A percentile compares a stretch with the other conserved stretches of the same genome.
phyloP scores from a whole-genome alignment of 75 land plant species.

The Gnetum montanum region DNA sequence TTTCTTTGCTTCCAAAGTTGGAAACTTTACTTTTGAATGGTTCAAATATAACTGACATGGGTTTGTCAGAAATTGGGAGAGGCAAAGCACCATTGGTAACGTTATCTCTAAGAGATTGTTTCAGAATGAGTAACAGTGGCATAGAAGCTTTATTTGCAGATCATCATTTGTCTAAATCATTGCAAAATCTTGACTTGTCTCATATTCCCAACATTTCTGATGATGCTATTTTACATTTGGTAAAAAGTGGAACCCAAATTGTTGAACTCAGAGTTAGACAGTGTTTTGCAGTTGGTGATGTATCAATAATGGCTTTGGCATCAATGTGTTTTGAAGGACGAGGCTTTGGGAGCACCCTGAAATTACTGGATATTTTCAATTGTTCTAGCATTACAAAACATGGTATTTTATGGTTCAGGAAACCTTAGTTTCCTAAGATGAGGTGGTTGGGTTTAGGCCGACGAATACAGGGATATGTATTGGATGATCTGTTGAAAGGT shows the following conservation, averaged over 20 bases:
- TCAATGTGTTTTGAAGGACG: constrained; percentile 60
- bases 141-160: constrained; percentile 52
- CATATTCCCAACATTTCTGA: constrained; percentile 66
- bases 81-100: constrained; percentile 37
- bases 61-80: constrained; percentile 40
- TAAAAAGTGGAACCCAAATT: constrained; percentile 41
- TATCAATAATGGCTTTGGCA: constrained; percentile 81
- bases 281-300: constrained; percentile 65
- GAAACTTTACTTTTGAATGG: constrained; percentile 55
- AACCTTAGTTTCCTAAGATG: constrained; percentile 90
- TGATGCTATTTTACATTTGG: constrained; percentile 45
- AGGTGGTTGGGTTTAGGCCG: constrained; percentile 87
- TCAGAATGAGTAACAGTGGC: constrained; percentile 64
- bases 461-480: constrained; percentile 21
- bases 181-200: constrained; percentile 75
- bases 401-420: constrained; percentile 68
- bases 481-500: constrained; percentile 41
- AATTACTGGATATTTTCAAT: constrained; percentile 70
- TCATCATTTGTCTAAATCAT: constrained; percentile 16
- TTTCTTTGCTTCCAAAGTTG: constrained; percentile 44
- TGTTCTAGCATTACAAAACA: constrained; percentile 61
- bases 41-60: constrained; percentile 67
- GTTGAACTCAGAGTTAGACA: constrained; percentile 77
- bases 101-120: constrained; percentile 76
- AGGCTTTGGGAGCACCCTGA: constrained; percentile 51